Evolutionary conservation across 2,329 filamentous ascomycete species (phyloP), one percentile per base, ranked within the genome.

Genomic region (Colletotrichum simmondsii): DNA sequence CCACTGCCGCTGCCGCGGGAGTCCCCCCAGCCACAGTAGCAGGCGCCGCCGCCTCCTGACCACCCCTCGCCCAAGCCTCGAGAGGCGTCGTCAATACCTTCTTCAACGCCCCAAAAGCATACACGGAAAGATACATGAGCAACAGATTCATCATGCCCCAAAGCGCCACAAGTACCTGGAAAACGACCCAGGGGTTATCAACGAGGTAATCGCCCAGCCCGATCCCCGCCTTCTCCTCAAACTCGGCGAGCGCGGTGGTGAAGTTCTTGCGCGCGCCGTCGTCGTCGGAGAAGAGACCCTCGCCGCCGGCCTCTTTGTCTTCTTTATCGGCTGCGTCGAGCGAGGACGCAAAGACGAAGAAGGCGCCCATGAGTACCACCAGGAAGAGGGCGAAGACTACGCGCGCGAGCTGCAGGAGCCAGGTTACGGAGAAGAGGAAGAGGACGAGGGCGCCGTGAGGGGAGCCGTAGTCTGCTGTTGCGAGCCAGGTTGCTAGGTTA

Each of bases 401-500:
- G 61, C 71, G 71, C 24, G 56, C 62, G 60, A 73, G 49, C 56
- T 73, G 32, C 11, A 70, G 62, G 26, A 73, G 61, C 71, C 71
- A 73, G 35, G 60, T 57, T 2, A 57, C 26, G 26, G 54, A 61
- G 56, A 73, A 53, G 46, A 73, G 32, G 46, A 73, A 26, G 61
- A 73, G 71, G 8, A 65, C 61, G 24, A 73, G 67, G 14, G 71
- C 67, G 61, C 71, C 71, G 46, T 71, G 71, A 12, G 71, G 71
- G 30, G 71, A 73, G 60, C 71, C 71, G 62, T 71, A 32, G 56
- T 66, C 71, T 14, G 61, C 71, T 30, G 66, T 71, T 14, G 71
- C 71, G 46, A 73, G 26, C 71, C 71, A 73, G 12, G 46, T 65
- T 19, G 71, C 71, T 8, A 73, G 66, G 56, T 71, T 66, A 19